Evolutionary conservation across 169 alveolate genomes (phyloP), one percentile per base, ranked within the genome.

Genomic region (Eimeria brunetti): DNA sequence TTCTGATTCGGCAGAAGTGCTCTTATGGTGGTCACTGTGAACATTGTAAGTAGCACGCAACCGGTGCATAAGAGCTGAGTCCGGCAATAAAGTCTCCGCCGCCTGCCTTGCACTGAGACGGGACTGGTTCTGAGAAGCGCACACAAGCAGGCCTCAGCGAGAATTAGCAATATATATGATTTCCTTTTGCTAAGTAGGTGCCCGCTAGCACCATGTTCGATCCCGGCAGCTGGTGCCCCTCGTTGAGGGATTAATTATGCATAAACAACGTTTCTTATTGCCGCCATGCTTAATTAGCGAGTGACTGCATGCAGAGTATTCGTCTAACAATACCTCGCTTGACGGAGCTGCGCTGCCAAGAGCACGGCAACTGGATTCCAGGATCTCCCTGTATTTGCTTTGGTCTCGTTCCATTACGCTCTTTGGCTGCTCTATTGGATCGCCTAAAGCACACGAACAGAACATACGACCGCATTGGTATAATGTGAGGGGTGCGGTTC

Each of bases 41-140:
- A 44, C 38, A 62, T 64, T 62, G 60, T 85, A 85, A 62, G 41
- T 85, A 44, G 92, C 44, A 22, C 92, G 92, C 81, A 85, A 60
- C 53, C 60, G 80, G 36, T 85, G 64, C 51, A 85, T 38, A 18
- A 85, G 80, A 30, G 81, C 51, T 1, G 92, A n/a, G 46, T 85
- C 92, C 38, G 92, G 92, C 92, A 85, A 80, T 33, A 85, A 41
- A 58, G 92, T 85, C 81, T 85, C 92, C 81, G 76, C 81, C 12
- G 80, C 30, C 30, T 69, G 92, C 56, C 36, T 33, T 36, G 92
- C 92, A 85, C 92, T 85, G 20, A 33, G 81, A 20, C 92, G 92
- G 80, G 92, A 85, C 60, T 85, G 92, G 92, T 85, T 85, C 92
- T 85, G 92, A 38, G 33, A 36, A 60, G 44, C 9, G 49, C 18